Evolutionary conservation across 2,329 filamentous ascomycete species (phyloP).

Genomic region (Gyromitra esculenta): DNA sequence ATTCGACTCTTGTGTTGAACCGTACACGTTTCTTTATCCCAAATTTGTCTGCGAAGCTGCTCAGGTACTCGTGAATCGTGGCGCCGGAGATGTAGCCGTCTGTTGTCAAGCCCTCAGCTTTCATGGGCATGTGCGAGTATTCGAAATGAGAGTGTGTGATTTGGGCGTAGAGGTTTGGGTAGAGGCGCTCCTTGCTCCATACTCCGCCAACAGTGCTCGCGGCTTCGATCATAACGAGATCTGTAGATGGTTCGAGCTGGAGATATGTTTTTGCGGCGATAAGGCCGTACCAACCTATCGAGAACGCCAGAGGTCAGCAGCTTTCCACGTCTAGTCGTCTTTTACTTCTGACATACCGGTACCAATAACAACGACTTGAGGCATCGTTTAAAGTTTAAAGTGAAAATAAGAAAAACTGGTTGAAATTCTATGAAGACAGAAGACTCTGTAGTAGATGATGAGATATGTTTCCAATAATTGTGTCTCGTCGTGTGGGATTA

Average conservation of each 20-base stretch:
- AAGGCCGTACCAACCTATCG: slow-evolving; percentile 62
- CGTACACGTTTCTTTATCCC: slow-evolving; percentile 62
- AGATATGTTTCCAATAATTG: not conserved
- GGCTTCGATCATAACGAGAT: slow-evolving; percentile 69
- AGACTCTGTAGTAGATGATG: not conserved
- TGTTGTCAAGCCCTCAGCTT: slow-evolving; percentile 65
- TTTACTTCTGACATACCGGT: slow-evolving; percentile 9
- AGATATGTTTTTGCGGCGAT: slow-evolving; percentile 64
- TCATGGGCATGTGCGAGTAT: slow-evolving; percentile 78
- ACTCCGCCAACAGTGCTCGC: slow-evolving; percentile 71
- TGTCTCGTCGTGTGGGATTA: not conserved
- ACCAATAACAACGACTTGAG: slow-evolving; percentile 21
- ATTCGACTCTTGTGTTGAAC: slow-evolving; percentile 63
- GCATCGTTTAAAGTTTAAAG: not conserved
- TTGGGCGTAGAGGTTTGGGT: slow-evolving; percentile 76
- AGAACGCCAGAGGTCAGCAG: not conserved
- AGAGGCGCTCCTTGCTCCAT: slow-evolving; percentile 74
- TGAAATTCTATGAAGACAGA: not conserved
- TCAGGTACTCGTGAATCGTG: slow-evolving; percentile 65
- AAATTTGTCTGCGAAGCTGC: slow-evolving; percentile 63
- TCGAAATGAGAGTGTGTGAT: slow-evolving; percentile 78
- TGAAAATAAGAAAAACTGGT: not conserved
- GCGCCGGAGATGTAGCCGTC: slow-evolving; percentile 61
- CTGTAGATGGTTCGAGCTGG: slow-evolving; percentile 67
- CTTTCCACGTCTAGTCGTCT: not conserved